phyloP scores from a whole-genome alignment of 2,329 filamentous ascomycete species.

The Trichoderma sp. region DNA sequence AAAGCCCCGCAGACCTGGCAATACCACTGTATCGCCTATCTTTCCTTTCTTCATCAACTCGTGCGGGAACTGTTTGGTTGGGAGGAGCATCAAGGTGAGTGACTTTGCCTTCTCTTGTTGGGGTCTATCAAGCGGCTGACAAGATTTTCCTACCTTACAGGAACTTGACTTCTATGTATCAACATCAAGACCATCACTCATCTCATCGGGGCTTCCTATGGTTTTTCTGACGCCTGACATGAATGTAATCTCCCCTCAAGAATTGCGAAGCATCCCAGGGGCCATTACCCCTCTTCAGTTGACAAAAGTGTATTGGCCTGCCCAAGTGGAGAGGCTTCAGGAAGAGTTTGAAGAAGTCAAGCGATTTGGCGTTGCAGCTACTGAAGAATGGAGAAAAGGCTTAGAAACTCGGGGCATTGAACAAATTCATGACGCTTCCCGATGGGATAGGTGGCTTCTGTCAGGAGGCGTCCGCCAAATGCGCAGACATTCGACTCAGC shows the following conservation, averaged over 20 bases:
- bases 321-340: conserved; percentile 61
- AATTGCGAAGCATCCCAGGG: conserved; percentile 51
- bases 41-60: conserved; percentile 69
- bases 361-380: conserved; percentile 62
- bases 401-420: conserved; percentile 62
- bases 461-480: conserved; percentile 43
- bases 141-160: conserved; percentile 41
- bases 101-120: background rate
- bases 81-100: conserved; percentile 63
- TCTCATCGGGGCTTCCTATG: conserved; percentile 68
- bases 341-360: conserved; percentile 62
- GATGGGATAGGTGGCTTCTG: conserved; percentile 73
- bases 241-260: conserved; percentile 56
- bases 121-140: conserved; percentile 21
- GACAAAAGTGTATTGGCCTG: conserved; percentile 63
- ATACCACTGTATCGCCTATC: conserved; percentile 57
- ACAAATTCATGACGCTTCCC: conserved; percentile 57
- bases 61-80: conserved; percentile 64
- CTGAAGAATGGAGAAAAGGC: conserved; percentile 78
- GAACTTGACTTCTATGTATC: conserved; percentile 68
- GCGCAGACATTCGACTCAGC: conserved; percentile 25
- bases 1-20: conserved; percentile 60
- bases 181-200: conserved; percentile 53
- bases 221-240: conserved; percentile 61
- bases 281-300: conserved; percentile 46